phyloP scores from a whole-genome alignment of 164 flowering plant species.

The Magnolia officinalis region DNA sequence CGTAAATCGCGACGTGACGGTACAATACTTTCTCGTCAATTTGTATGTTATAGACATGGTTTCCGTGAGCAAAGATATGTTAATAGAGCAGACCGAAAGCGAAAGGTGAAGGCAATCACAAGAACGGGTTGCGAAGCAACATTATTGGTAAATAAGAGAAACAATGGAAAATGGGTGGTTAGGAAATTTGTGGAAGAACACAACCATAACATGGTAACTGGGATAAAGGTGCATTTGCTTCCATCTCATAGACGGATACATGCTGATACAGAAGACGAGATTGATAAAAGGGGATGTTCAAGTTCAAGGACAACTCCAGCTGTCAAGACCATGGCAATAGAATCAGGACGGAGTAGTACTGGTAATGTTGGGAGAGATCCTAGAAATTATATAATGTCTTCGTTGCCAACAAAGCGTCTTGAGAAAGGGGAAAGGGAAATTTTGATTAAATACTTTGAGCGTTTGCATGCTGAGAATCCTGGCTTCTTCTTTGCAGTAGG shows the following conservation, averaged over 20 bases:
- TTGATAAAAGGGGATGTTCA: not conserved
- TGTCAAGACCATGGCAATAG: not conserved
- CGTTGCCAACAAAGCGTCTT: not conserved
- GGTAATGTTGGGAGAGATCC: no score
- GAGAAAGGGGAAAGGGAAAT: not conserved
- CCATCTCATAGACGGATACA: not conserved
- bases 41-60: conserved; percentile 2
- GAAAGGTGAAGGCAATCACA: not conserved
- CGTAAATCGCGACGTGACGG: not conserved
- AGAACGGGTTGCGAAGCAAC: conserved; percentile 3
- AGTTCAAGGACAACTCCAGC: not conserved
- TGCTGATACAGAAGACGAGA: not conserved
- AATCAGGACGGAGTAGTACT: not conserved
- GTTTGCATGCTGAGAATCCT: not conserved
- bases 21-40: not conserved
- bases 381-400: not conserved
- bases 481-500: not conserved
- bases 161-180: not conserved
- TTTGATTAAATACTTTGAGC: not conserved
- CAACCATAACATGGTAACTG: not conserved
- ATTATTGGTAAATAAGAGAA: not conserved
- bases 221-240: not conserved
- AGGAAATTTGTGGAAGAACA: not conserved
- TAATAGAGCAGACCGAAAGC: not conserved
- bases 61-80: not conserved